A percentile compares a stretch with the other conserved stretches of the same genome.
These are phyloP conservation scores for Mycena vulgaris DNA, from an alignment of 768 basidiomycete genomes.

Conservation along the genomic window DNA sequence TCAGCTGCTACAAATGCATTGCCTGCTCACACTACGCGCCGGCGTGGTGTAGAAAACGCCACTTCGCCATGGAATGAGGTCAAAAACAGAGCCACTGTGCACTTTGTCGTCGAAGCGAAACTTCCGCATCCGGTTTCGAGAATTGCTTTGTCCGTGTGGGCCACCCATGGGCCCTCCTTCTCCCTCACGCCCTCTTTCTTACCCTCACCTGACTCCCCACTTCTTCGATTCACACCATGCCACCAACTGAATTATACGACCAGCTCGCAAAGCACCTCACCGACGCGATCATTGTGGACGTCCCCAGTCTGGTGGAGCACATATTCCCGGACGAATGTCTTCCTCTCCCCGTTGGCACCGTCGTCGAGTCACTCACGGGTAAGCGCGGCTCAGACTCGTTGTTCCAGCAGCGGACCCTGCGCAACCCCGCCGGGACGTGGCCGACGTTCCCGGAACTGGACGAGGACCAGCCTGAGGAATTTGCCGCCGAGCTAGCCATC, in stretches of 20 bases:
- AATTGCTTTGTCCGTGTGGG: slow-evolving; percentile 17
- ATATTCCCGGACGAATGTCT: slow-evolving; percentile 24
- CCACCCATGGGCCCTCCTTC: slow-evolving; percentile 2
- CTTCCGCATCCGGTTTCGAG: background rate
- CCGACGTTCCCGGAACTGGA: slow-evolving; percentile 7
- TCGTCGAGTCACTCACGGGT: slow-evolving; percentile 14
- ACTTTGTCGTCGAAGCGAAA: too few relatives aligned
- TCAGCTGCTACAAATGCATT: too few relatives aligned
- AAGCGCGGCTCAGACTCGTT: slow-evolving; percentile 6
- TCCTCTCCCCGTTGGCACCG: slow-evolving; percentile 3
- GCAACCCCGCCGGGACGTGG: slow-evolving; percentile 8
- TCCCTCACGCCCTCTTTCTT: background rate
- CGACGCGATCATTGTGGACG: slow-evolving; percentile 6
- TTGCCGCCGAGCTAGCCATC: slow-evolving; percentile 9
- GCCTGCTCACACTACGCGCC: background rate
- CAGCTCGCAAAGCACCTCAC: slow-evolving; percentile 4
- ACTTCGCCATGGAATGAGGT: background rate
- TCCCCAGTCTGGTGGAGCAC: slow-evolving; percentile 15
- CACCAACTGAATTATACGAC: slow-evolving; percentile 6
- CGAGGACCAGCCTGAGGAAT: background rate
- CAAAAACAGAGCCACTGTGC: too few relatives aligned
- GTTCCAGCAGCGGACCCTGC: slow-evolving; percentile 5
- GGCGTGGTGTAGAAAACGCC: background rate
- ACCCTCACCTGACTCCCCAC: background rate
- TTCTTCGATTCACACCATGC: slow-evolving; percentile 1